Evolutionary conservation across 306 rosid genomes (phyloP), one percentile per base, ranked within the genome.

Genomic region (Trifolium pratense): DNA sequence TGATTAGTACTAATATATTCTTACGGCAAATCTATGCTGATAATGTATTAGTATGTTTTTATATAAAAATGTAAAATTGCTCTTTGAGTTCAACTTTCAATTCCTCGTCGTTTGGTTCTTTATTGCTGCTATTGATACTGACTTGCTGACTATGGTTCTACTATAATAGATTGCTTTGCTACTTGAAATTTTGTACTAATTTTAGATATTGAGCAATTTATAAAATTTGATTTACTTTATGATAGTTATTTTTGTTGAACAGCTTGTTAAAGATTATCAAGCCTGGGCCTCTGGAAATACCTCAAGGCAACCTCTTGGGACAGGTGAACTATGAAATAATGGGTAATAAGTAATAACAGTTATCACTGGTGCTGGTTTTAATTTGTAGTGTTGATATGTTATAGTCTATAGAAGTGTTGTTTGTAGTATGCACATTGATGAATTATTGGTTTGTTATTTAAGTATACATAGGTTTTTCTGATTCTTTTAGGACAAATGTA

Each of bases 241-340:
- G 18, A 4, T 17, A 43, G 53, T 77, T 32, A 9, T 17, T 64
- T 70, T 18, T 63, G 56, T 59, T 60, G 51, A 82, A 71, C 90
- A 94, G 98, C 97, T 94, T 70, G 90, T 87, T 86, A 94, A 86
- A 86, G 98, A 94, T 80, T 94, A 94, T 81, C 73, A 83, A 79
- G 95, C 95, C 46, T 91, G 98, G 98, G 97, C 98, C 55, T 81
- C 96, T 5, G 84, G 84, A 66, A 80, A 80, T 70, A 46, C 66
- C 23, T 75, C 84, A 25, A 75, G 84, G 87, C 96, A 87, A 72
- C 87, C 98, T 80, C 87, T 94, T 36, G 84, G 84, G 9, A 75
- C 84, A 13, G 84, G 84, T 70, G 74, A 80, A 80, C 70, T 80
- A 48, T 80, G 74, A 89, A 78, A 73, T 31, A 40, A 58, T 32